Conservation (phyloP, 257 asterid genomes). For the Gentiana macrophylla region DNA sequence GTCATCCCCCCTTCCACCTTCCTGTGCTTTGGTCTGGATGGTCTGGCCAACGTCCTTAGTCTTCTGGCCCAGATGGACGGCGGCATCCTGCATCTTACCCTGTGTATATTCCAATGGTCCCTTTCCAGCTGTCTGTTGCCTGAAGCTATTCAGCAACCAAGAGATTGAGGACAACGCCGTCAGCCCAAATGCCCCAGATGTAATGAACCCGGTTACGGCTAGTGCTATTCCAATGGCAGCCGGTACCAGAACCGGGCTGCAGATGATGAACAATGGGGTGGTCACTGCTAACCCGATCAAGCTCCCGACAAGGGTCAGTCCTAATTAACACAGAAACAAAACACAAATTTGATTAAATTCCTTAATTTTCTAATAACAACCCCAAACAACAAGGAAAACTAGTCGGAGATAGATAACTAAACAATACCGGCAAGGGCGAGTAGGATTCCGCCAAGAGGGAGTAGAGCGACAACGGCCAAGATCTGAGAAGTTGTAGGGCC, state of each 20-base stretch:
- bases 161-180: conserved; percentile 76
- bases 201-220: conserved; percentile 50
- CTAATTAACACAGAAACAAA: conserved; percentile 3
- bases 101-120: conserved; percentile 50
- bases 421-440: conserved; percentile 41
- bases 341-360: too few relatives aligned
- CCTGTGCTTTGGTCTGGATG: conserved; percentile 51
- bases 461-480: conserved; percentile 52
- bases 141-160: conserved; percentile 51
- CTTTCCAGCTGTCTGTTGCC: conserved; percentile 13
- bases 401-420: too few relatives aligned
- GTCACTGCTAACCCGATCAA: conserved; percentile 57
- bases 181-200: conserved; percentile 82
- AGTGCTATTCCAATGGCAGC: conserved; percentile 37
- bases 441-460: conserved; percentile 54
- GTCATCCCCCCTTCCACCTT: conserved; percentile 19
- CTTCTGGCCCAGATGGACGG: conserved; percentile 41
- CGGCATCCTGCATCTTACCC: conserved; percentile 51
- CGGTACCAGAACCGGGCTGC: conserved; percentile 73
- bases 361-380: too few relatives aligned
- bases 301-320: conserved; percentile 40
- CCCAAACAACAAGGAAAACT: too few relatives aligned
- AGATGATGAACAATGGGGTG: conserved; percentile 57
- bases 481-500: conserved; percentile 56
- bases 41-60: conserved; percentile 52